Conservation (phyloP, 805 yeast species). For the Metschnikowia hibisci region DNA sequence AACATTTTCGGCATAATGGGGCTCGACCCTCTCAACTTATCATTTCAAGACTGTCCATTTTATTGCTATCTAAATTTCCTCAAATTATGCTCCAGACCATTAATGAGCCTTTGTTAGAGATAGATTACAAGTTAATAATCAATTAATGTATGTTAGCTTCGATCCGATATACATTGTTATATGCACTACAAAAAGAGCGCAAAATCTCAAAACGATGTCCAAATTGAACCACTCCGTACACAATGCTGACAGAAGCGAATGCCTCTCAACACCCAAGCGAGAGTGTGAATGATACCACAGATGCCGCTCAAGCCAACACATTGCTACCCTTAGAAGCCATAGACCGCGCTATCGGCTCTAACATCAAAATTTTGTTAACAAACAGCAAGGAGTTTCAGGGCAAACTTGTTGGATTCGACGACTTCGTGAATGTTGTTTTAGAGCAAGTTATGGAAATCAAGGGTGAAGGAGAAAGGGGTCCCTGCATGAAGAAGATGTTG, state of each 20-base stretch:
- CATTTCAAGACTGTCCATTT: background rate
- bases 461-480: slow-evolving; percentile 40
- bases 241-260: background rate
- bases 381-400: slow-evolving; percentile 79
- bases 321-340: slow-evolving; percentile 78
- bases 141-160: background rate
- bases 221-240: background rate
- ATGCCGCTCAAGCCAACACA: slow-evolving; percentile 4
- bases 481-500: slow-evolving; percentile 53
- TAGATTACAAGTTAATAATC: background rate
- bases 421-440: slow-evolving; percentile 86
- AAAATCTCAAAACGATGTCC: background rate
- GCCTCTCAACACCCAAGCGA: background rate
- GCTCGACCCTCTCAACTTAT: background rate
- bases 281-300: background rate
- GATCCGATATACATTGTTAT: background rate
- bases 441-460: slow-evolving; percentile 69
- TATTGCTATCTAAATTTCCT: no score
- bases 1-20: no score
- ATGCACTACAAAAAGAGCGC: slow-evolving; percentile 4
- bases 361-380: slow-evolving; percentile 66
- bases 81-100: no score
- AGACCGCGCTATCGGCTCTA: slow-evolving; percentile 80
- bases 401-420: slow-evolving; percentile 87
- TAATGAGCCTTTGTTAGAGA: no score